Conservation (phyloP, 257 asterid species). For the Ajuga chamaepitys region DNA sequence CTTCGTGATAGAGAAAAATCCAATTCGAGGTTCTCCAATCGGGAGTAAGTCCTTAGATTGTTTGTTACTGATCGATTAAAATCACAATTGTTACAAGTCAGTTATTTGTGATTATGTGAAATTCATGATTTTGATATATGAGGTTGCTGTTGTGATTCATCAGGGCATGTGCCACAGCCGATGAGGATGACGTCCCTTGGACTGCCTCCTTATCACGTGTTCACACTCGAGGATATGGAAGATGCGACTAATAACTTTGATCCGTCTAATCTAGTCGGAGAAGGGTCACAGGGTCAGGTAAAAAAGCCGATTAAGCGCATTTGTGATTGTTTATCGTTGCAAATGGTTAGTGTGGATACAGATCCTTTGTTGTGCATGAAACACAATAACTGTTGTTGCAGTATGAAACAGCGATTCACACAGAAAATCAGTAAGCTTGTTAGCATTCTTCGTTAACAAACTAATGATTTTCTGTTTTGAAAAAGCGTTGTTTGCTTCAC, state of each 20-base stretch:
- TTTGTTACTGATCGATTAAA: background rate
- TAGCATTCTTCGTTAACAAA: too few relatives aligned
- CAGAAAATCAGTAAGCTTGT: too few relatives aligned
- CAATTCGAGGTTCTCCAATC: conserved; percentile 32
- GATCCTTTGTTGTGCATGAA: too few relatives aligned
- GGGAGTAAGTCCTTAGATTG: conserved; percentile 43
- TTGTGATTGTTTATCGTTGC: too few relatives aligned
- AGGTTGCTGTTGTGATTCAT: background rate
- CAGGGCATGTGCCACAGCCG: conserved; percentile 61
- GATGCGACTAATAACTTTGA: conserved; percentile 87
- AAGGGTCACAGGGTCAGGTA: conserved; percentile 91
- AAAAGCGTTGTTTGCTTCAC: too few relatives aligned
- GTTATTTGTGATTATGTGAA: background rate
- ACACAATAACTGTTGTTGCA: too few relatives aligned
- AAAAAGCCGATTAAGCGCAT: background rate
- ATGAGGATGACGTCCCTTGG: conserved; percentile 77
- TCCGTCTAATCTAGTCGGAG: conserved; percentile 69
- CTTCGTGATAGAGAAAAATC: conserved; percentile 50
- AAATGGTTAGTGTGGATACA: too few relatives aligned
- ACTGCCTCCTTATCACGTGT: conserved; percentile 85
- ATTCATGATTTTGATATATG: background rate
- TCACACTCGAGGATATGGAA: conserved; percentile 85
- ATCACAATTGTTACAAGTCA: background rate
- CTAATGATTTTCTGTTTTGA: too few relatives aligned
- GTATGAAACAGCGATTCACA: too few relatives aligned